Percentiles rank a stretch among this genome's conserved stretches.
Conservation (phyloP, 805 yeast genomes). For the Kodamaea laetipori region DNA sequence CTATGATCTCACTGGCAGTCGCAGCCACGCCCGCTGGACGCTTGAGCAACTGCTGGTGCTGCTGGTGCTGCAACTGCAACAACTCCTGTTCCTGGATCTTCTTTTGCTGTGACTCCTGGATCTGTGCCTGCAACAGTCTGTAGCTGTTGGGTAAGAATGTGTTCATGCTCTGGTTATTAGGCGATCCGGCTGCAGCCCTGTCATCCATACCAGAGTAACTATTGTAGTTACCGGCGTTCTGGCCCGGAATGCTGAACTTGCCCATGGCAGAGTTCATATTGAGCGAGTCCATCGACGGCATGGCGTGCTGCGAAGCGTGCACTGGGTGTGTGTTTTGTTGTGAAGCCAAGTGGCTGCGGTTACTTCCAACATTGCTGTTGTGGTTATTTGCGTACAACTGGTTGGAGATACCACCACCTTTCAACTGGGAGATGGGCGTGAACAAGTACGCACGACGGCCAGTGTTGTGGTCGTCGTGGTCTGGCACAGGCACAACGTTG, state of each 20-base stretch:
- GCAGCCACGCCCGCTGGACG: slow-evolving; percentile 16
- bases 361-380: slow-evolving; percentile 2
- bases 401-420: slow-evolving; percentile 32
- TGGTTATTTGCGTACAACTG: slow-evolving; percentile 18
- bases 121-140: slow-evolving; percentile 20
- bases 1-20: slow-evolving; percentile 15
- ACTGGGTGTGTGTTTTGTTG: slow-evolving; percentile 4
- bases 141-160: slow-evolving; percentile 17
- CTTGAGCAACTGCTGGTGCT: slow-evolving; percentile 18
- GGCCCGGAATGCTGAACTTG: slow-evolving; percentile 11
- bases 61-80: slow-evolving; percentile 21
- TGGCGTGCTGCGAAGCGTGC: slow-evolving; percentile 6
- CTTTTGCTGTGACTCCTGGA: slow-evolving; percentile 19
- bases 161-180: slow-evolving; percentile 2
- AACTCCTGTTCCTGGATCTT: slow-evolving; percentile 18
- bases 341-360: background rate
- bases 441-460: slow-evolving; percentile 44
- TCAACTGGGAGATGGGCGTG: slow-evolving; percentile 48
- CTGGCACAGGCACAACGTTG: slow-evolving; percentile 40
- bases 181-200: background rate
- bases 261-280: slow-evolving; percentile 9
- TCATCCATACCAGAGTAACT: slow-evolving; percentile 3
- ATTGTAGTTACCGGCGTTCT: background rate
- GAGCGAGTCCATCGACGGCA: slow-evolving; percentile 6
- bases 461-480: slow-evolving; percentile 37